These are phyloP conservation scores for Dipteronia sinensis DNA, from an alignment of 345 rosid species.

Conservation along the genomic window DNA sequence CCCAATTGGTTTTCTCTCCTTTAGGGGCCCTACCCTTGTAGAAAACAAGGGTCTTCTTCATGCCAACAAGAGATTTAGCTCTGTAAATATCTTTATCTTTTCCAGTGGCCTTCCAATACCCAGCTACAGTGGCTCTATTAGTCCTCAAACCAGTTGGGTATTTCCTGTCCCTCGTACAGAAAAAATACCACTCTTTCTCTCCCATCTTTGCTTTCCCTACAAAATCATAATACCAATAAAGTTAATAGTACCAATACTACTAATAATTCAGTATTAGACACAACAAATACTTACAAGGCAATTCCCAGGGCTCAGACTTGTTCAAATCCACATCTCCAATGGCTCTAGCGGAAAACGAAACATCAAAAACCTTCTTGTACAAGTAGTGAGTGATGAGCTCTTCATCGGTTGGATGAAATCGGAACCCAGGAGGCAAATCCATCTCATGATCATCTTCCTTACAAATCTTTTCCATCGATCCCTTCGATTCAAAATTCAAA, in stretches of 20 bases:
- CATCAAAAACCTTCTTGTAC: constrained; percentile 64
- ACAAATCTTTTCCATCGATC: constrained; percentile 49
- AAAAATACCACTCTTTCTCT: constrained; percentile 94
- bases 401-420: constrained; percentile 96
- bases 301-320: constrained; percentile 98
- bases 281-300: constrained; percentile 61
- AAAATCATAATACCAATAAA: no score
- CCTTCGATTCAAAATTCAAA: not conserved
- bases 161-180: constrained; percentile 86
- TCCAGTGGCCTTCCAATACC: constrained; percentile 97
- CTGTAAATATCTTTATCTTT: constrained; percentile 82
- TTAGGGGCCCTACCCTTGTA: constrained; percentile 93
- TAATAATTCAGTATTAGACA: not conserved
- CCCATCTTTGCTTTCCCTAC: constrained; percentile 93
- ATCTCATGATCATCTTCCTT: constrained; percentile 61
- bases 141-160: constrained; percentile 91
- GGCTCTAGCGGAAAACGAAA: constrained; percentile 61
- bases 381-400: constrained; percentile 88
- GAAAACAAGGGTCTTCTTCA: constrained; percentile 94
- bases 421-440: constrained; percentile 89
- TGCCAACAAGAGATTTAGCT: constrained; percentile 78
- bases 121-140: constrained; percentile 85
- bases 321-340: constrained; percentile 94
- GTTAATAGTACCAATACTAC: no score
- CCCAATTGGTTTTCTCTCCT: constrained; percentile 86